These are phyloP conservation scores for Tylopilus sp. DNA, from an alignment of 768 basidiomycete genomes.

Conservation along the genomic window DNA sequence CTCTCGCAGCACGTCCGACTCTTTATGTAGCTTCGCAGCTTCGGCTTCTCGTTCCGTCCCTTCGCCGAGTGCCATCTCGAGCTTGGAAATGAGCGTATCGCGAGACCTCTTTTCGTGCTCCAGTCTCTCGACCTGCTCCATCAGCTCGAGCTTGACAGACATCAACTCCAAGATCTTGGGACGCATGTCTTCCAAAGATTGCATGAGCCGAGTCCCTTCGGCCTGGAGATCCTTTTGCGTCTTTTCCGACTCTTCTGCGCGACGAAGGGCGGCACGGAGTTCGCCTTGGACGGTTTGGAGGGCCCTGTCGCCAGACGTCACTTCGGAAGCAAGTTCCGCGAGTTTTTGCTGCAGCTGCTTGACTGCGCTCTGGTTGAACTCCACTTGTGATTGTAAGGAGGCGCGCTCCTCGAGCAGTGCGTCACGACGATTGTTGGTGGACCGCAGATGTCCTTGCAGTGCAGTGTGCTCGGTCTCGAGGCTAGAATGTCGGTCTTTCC, in stretches of 20 bases:
- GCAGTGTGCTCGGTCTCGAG: conserved; percentile 41
- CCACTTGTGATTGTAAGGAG: conserved; percentile 45
- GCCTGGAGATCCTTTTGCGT: conserved; percentile 68
- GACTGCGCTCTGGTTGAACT: conserved; percentile 43
- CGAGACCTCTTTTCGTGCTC: conserved; percentile 52
- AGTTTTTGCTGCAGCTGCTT: conserved; percentile 60
- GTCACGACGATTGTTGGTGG: conserved; percentile 45
- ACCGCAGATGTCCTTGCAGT: conserved; percentile 41
- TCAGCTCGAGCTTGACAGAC: conserved; percentile 62
- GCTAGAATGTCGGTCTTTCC: conserved; percentile 45
- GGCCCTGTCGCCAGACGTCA: conserved; percentile 50
- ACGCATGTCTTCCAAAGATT: conserved; percentile 80
- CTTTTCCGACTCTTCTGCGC: conserved; percentile 72
- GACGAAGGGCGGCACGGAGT: conserved; percentile 56
- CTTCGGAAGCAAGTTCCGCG: conserved; percentile 48
- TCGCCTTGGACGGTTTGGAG: conserved; percentile 64
- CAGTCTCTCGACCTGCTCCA: conserved; percentile 58
- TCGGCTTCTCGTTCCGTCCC: conserved; percentile 48
- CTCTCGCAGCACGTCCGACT: conserved; percentile 45
- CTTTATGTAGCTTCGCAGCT: conserved; percentile 42
- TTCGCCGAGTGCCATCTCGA: conserved; percentile 60
- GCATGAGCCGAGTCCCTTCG: conserved; percentile 77
- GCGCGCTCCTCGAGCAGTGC: conserved; percentile 47
- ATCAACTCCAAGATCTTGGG: conserved; percentile 83
- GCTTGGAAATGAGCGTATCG: conserved; percentile 55